Base-by-base conservation (phyloP, 2,329 filamentous ascomycete genomes). In the Exophiala phaeomuriformis region DNA sequence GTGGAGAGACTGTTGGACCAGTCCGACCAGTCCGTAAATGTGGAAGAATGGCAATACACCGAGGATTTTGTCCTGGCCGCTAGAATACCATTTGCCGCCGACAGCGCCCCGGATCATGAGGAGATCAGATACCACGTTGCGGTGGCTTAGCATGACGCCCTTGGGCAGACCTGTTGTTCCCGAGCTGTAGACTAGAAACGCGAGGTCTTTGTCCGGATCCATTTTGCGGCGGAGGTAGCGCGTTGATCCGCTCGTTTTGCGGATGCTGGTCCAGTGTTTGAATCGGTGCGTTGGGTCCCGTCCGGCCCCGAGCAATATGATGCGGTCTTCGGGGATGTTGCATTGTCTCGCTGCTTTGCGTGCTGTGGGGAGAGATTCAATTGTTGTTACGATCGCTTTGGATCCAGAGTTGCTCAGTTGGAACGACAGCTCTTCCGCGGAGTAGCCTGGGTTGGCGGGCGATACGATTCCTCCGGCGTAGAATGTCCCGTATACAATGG, bases 141-240 rank as follows among this genome's bases (percentile, higher is more conserved):
- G 70, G 69, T 97, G 91, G 8, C 82, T 86, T 33, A 96, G 75
- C 80, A 89, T 88, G 10, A 96, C 91, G 8, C 90, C 91, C 70
- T 97, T 97, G 0, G 91, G 90, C 45, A 90, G 73, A 1, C 91
- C 91, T 0, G 91, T 96, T 0, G 91, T 97, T 3, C 91, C 91
- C 3, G 85, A 90, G 49, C 84, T 89, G 69, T 95, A 96, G 0
- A 94, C 88, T 56, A 96, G 71, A 65, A 93, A 95, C 0, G 88
- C 85, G 19, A 93, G 68, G 65, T 95, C 89, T 53, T 82, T 83
- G 46, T 78, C 76, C 0, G 88, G 81, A 49, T 86, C 75, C 51
- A 89, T 70, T 63, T 79, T 83, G 3, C 82, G 74, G 51, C 79
- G 78, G 12, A 81, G 76, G 63, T 79, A 82, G 59, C 80, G 75